A percentile compares a stretch with the other conserved stretches of the same genome.
These are phyloP conservation scores for Lentinula lateritia DNA, from an alignment of 768 basidiomycete species.

Conservation along the genomic window DNA sequence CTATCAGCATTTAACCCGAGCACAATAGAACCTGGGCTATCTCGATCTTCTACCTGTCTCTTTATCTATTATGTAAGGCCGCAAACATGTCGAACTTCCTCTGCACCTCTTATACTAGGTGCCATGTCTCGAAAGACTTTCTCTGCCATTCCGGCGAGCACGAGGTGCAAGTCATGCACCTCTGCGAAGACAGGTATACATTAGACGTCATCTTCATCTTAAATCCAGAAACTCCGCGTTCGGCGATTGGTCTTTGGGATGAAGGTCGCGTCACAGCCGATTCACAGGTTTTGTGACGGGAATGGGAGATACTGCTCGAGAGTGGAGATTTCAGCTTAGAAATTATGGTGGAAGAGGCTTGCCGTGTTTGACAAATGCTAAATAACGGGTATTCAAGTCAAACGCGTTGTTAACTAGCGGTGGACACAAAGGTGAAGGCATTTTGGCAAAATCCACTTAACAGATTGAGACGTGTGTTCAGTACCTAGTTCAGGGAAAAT, in stretches of 20 bases:
- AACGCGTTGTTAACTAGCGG: constrained; percentile 69
- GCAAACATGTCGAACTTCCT: constrained; percentile 83
- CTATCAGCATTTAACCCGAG: too few relatives aligned
- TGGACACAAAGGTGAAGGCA: constrained; percentile 60
- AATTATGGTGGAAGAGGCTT: constrained; percentile 68
- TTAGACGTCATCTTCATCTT: constrained; percentile 54
- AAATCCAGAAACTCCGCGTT: constrained; percentile 66
- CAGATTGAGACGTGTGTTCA: background rate
- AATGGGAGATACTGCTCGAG: constrained; percentile 48
- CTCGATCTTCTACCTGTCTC: background rate
- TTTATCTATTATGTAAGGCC: constrained; percentile 68
- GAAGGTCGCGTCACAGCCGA: constrained; percentile 63
- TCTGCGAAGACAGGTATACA: constrained; percentile 69
- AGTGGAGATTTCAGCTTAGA: constrained; percentile 44
- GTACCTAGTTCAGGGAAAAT: background rate
- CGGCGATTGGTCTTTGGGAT: constrained; percentile 57
- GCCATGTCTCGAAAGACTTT: constrained; percentile 63
- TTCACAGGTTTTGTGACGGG: constrained; percentile 56
- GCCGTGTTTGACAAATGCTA: constrained; percentile 65
- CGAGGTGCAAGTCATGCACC: constrained; percentile 56
- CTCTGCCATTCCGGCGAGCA: constrained; percentile 66
- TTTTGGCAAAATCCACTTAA: constrained; percentile 71
- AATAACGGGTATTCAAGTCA: constrained; percentile 62
- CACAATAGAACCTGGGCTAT: background rate
- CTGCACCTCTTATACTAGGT: constrained; percentile 45